Evolutionary conservation across 2,329 filamentous ascomycete genomes (phyloP), one percentile per base, ranked within the genome.

Genomic region (Calonectria fujianensis): DNA sequence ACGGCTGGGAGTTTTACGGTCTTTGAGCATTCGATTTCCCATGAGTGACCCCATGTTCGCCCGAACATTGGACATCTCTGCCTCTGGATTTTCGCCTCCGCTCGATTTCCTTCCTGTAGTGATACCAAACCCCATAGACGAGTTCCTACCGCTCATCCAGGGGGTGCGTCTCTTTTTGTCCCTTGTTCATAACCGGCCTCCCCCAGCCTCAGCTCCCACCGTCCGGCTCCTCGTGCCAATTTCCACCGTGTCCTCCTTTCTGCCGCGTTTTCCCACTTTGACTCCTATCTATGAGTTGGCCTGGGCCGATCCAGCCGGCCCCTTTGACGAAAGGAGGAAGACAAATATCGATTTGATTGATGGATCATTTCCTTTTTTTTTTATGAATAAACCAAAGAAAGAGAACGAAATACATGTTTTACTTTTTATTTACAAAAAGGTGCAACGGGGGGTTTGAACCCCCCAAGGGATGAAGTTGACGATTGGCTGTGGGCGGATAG

Each of bases 1-100:
- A 94, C 84, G 92, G 92, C 74, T 94, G 92, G 92, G 90, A 90
- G 79, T 88, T 92, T 81, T 94, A 94, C 82, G 91, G 90, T 81
- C 84, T 94, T 72, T 93, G 77, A 83, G 52, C 74, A 63, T 64
- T 63, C 57, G 57, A 63, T 37, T 39, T 63, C 39, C 37, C 57
- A 24, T 29, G 57, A 39, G 74, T 68, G 72, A 31, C 35, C 29
- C 45, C 3, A 39, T 35, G 66, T 59, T 32, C 50, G n/a, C 37
- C 57, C 24, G 10, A 52, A n/a, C 37, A 29, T 61, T 59, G 63
- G 72, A 69, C 50, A 51, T 50, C 57, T 45, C 54, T 41, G 57
- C 64, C 63, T 59, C 67, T 52, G 70, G 50, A 71, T 74, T 70
- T 69, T 76, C 70, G 48, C 48, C 54, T 64, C 73, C 64, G 72